Evolutionary conservation across 2,329 filamentous ascomycete species (phyloP).

Genomic region (Pyrenophora graminea): DNA sequence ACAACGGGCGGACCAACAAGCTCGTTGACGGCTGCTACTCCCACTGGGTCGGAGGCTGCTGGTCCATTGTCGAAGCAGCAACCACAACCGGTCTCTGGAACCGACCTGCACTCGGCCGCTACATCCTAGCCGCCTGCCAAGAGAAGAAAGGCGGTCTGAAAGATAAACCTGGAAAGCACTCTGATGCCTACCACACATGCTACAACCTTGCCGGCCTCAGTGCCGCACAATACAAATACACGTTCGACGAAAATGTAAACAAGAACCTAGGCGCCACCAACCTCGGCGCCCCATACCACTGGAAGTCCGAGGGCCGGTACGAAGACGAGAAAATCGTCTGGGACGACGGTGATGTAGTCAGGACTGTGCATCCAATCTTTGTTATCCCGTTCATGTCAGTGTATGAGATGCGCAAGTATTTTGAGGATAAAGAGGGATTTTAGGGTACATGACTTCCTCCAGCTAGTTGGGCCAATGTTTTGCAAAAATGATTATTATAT

Average conservation of each 20-base stretch:
- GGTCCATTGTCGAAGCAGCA: constrained; percentile 84
- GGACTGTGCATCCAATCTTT: constrained; percentile 79
- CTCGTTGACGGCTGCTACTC: constrained; percentile 98
- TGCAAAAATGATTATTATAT: too few relatives aligned
- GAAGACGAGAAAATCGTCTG: constrained; percentile 61
- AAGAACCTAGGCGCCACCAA: constrained; percentile 31
- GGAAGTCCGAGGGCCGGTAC: constrained; percentile 52
- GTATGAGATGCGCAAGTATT: constrained; percentile 68
- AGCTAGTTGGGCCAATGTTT: too few relatives aligned
- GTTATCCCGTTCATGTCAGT: constrained; percentile 75
- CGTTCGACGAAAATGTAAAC: constrained; percentile 49
- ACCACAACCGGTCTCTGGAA: constrained; percentile 67
- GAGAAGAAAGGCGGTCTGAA: constrained; percentile 78
- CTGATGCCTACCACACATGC: constrained; percentile 91
- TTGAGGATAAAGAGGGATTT: constrained; percentile 58
- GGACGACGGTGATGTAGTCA: constrained; percentile 71
- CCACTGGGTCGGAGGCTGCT: constrained; percentile 96
- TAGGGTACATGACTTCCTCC: background rate
- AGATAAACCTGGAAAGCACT: constrained; percentile 88
- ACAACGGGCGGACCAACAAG: constrained; percentile 94
- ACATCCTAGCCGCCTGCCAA: constrained; percentile 89
- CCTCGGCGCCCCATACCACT: constrained; percentile 50
- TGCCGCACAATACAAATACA: constrained; percentile 71
- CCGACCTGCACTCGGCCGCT: constrained; percentile 81
- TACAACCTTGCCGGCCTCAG: constrained; percentile 88